Conservation (phyloP, 257 asterid species). For the Ilex asprella region DNA sequence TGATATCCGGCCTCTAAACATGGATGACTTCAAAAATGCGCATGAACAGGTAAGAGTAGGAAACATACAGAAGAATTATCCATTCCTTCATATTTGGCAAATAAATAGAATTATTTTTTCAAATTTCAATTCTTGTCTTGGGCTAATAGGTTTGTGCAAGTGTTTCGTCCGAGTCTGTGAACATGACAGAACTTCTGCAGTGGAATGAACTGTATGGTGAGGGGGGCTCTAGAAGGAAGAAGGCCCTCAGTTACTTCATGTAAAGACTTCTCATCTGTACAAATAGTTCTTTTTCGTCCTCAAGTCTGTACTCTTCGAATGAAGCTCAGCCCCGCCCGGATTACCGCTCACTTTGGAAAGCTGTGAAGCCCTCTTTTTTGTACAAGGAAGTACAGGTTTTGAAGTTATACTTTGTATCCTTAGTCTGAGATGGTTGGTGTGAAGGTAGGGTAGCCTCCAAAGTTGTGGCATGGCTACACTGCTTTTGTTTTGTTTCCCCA, state of each 20-base stretch:
- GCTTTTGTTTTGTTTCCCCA: slow-evolving; percentile 36
- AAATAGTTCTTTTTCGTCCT: slow-evolving; percentile 8
- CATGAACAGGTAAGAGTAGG: slow-evolving; percentile 57
- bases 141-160: slow-evolving; percentile 62
- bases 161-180: slow-evolving; percentile 67
- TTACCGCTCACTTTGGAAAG: slow-evolving; percentile 12
- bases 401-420: slow-evolving; percentile 20
- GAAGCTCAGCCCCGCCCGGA: background rate
- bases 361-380: slow-evolving; percentile 20
- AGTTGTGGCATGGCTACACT: slow-evolving; percentile 18
- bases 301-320: slow-evolving; percentile 10
- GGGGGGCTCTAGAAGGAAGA: slow-evolving; percentile 73
- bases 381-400: slow-evolving; percentile 40
- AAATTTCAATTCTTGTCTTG: background rate
- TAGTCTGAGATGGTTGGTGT: slow-evolving; percentile 23
- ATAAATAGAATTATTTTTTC: background rate
- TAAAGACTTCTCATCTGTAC: slow-evolving; percentile 22
- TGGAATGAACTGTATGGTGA: slow-evolving; percentile 88
- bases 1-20: slow-evolving; percentile 66
- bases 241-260: slow-evolving; percentile 74
- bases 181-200: slow-evolving; percentile 72
- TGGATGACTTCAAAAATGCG: slow-evolving; percentile 81
- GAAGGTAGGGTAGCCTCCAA: slow-evolving; percentile 28
- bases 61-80: background rate
- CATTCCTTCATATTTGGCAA: too few relatives aligned